A percentile compares a stretch with the other conserved stretches of the same genome.
These are phyloP conservation scores for Kalaharituber pfeilii DNA, from an alignment of 2,329 filamentous ascomycete genomes.

Conservation along the genomic window DNA sequence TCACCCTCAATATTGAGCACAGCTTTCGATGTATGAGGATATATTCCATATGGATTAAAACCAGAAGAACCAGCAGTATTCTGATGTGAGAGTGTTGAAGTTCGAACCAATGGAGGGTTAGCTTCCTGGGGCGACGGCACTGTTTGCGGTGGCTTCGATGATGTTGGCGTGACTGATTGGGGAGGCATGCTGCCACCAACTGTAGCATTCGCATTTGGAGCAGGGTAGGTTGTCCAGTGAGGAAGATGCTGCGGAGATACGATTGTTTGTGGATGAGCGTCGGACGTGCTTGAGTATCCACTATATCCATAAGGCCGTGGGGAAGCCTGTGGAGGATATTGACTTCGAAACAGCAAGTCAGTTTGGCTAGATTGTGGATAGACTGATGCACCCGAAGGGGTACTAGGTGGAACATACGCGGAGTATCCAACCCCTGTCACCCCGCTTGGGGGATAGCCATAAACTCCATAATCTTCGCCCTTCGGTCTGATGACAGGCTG, in stretches of 20 bases:
- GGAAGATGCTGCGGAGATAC: background rate
- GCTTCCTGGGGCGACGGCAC: constrained; percentile 31
- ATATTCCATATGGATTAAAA: constrained; percentile 66
- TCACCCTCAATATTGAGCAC: constrained; percentile 71
- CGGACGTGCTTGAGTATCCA: constrained; percentile 13
- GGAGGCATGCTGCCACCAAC: constrained; percentile 27
- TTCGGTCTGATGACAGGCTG: constrained; percentile 32
- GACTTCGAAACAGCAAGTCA: constrained; percentile 23
- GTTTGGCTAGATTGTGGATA: constrained; percentile 27
- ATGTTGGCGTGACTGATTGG: constrained; percentile 29
- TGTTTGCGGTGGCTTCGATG: constrained; percentile 5
- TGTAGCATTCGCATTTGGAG: background rate
- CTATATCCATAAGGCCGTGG: constrained; percentile 14
- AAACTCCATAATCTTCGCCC: constrained; percentile 36
- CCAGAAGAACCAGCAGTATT: constrained; percentile 23
- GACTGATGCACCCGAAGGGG: constrained; percentile 24
- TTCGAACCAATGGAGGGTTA: constrained; percentile 47
- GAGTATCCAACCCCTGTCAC: constrained; percentile 29
- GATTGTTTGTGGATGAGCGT: constrained; percentile 8
- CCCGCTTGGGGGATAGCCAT: constrained; percentile 37
- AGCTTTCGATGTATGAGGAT: constrained; percentile 54
- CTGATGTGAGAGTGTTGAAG: constrained; percentile 40
- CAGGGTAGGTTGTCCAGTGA: background rate
- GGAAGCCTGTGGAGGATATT: constrained; percentile 28
- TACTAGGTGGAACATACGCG: constrained; percentile 22